Conservation (phyloP, 2,329 filamentous ascomycete species). For the Periconia macrospinosa region DNA sequence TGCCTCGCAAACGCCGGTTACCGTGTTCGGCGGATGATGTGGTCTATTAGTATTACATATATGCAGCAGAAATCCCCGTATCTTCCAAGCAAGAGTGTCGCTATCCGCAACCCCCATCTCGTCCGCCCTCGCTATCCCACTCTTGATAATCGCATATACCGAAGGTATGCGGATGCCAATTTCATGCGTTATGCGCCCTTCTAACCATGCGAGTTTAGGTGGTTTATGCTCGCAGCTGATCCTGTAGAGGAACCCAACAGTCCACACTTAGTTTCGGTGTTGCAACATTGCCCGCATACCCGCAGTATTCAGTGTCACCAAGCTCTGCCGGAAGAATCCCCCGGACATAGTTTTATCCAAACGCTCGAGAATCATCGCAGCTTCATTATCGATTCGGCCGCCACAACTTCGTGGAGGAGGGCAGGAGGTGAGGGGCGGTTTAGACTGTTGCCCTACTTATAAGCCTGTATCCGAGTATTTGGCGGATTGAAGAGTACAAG, state of each 20-base stretch:
- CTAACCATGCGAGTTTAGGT: background rate
- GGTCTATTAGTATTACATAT: background rate
- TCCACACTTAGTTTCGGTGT: background rate
- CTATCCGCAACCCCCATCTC: background rate
- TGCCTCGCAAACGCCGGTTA: background rate
- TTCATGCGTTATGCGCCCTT: background rate
- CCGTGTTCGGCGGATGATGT: background rate
- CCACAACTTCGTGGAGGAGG: background rate
- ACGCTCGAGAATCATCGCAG: background rate
- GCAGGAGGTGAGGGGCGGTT: background rate
- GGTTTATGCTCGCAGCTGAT: background rate
- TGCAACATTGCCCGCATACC: background rate
- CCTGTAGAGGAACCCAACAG: background rate
- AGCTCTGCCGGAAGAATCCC: background rate
- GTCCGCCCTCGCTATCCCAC: background rate
- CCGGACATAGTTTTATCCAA: background rate
- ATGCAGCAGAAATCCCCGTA: background rate
- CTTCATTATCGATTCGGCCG: background rate
- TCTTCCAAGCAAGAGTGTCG: background rate
- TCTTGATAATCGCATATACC: background rate
- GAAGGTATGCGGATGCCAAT: background rate
- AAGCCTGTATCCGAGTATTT: background rate
- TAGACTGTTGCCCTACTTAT: background rate
- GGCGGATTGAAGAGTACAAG: too few relatives aligned
- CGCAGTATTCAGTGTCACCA: background rate